These are phyloP conservation scores for Fusarium heterosporum DNA, from an alignment of 2,329 filamentous ascomycete genomes.

Conservation along the genomic window DNA sequence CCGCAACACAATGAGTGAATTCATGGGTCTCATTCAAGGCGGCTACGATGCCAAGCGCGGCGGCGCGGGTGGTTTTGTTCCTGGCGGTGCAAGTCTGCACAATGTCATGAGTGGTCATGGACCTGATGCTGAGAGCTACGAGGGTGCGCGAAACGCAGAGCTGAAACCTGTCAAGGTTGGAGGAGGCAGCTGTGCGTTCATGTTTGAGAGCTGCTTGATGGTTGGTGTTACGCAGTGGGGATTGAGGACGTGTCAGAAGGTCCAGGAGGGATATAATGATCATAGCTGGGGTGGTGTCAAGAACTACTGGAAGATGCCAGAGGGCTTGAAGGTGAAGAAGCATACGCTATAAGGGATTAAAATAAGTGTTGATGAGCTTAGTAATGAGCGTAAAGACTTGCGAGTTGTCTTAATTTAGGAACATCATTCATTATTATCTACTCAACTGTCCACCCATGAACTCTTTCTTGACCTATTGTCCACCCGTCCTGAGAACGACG, in stretches of 20 bases:
- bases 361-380: constrained; percentile 6
- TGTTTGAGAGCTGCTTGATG: constrained; percentile 78
- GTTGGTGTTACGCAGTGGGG: constrained; percentile 80
- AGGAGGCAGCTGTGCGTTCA: constrained; percentile 72
- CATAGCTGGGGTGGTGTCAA: constrained; percentile 82
- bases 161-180: constrained; percentile 69
- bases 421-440: neutral
- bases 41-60: constrained; percentile 73
- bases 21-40: constrained; percentile 70
- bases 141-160: constrained; percentile 67
- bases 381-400: neutral
- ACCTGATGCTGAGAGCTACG: constrained; percentile 68
- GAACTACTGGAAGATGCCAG: constrained; percentile 68
- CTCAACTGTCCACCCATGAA: neutral
- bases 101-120: constrained; percentile 78
- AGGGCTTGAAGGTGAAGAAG: constrained; percentile 48
- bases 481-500: constrained; percentile 59
- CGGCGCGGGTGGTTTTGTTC: constrained; percentile 64
- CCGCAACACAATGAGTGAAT: constrained; percentile 74
- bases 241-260: constrained; percentile 66
- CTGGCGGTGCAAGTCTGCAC: constrained; percentile 71
- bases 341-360: constrained; percentile 31
- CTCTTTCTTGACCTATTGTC: constrained; percentile 5
- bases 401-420: neutral
- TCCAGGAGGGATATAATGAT: constrained; percentile 76